Evolutionary conservation across 495 filamentous ascomycete species (phyloP), one percentile per base, ranked within the genome.

Genomic region (Penicillium coffeae): DNA sequence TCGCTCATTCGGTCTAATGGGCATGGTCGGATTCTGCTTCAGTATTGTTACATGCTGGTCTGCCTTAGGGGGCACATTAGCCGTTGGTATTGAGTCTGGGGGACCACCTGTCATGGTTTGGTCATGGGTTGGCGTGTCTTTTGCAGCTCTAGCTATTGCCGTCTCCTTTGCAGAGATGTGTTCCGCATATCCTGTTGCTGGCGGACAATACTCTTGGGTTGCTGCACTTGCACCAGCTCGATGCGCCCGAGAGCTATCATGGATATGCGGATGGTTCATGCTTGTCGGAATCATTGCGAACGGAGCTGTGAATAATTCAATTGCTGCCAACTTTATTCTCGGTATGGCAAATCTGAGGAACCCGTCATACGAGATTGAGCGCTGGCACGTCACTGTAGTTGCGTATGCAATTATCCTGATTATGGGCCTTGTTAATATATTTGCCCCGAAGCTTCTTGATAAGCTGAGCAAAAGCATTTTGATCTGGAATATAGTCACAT

Each of bases 311-410:
- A 79, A 78, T 54, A 76, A 74, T 47, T 77, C 77, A 42, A 63
- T 80, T 16, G 66, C 54, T 2, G 70, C 74, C 9, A 78, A 77
- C 32, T 79, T 74, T 50, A 66, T 80, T 40, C 64, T 79, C 0
- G 77, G 75, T 14, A 69, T 71, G 50, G 75, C 72, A 9, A 74
- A 77, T 22, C 63, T 81, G 4, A 63, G 68, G 18, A 63, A 73
- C 45, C 74, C 75, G 0, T 27, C 45, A 3, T 79, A 73, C 51
- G 62, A 55, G 7, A 78, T 80, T 38, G 64, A 80, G 48, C 58
- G 76, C 32, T 80, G 77, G 77, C 77, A 81, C 42, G 72, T 69
- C 0, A 72, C 76, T 16, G 62, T 79, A 0, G 57, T 80, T 10
- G 62, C 76, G 9, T 79, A 75, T 48, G 47, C 62, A 3, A 63